Base-by-base conservation (phyloP, 192 early-diverging fungal genomes). In the Kickxella alabastrina region DNA sequence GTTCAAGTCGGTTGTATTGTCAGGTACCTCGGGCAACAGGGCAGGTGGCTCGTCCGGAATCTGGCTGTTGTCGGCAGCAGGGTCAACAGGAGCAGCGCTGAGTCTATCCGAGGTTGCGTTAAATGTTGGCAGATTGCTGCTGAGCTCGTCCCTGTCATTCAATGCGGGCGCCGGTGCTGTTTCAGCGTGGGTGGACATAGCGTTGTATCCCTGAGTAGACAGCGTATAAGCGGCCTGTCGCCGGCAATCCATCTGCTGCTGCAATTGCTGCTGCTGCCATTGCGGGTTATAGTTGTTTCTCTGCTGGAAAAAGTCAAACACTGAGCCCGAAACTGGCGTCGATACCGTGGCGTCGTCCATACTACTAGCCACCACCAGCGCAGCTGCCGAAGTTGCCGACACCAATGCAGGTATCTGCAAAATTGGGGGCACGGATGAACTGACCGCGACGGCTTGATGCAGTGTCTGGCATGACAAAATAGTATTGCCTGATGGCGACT, bases 301-400 rank as follows among this genome's bases (percentile, higher is more conserved):
- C 38, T 58, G 55, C 42, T 63, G 67, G 53, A 70, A 54, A 59
- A 70, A 70, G 40, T 70, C 67, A 54, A 51, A 58, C 45, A 70
- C 67, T 8, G 67, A 57, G 14, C 59, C 66, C 5, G 37, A 54
- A 1, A 31, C 48, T 9, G 39, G 54, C 18, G 32, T 29, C 6
- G 19, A 29, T 21, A 6, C 17, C 39, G 17, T 23, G 27, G 12
- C 39, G 3, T 5, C 43, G 0, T 44, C 26, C 10, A 3, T 25
- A 3, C 14, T 3, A 28, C 15, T 25, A 1, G 2, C 8, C 24
- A 26, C 2, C 43, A 27, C 36, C 3, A 17, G 35, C 8, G 17
- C 34, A 17, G 6, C 43, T 3, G 25, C 43, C 0, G 43, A 13
- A 22, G 24, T 24, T 5, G 14, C 7, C 6, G 44, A 26, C 21